Evolutionary conservation across 2,329 filamentous ascomycete species (phyloP), one percentile per base, ranked within the genome.

Genomic region (Ophiostoma tasmaniense): DNA sequence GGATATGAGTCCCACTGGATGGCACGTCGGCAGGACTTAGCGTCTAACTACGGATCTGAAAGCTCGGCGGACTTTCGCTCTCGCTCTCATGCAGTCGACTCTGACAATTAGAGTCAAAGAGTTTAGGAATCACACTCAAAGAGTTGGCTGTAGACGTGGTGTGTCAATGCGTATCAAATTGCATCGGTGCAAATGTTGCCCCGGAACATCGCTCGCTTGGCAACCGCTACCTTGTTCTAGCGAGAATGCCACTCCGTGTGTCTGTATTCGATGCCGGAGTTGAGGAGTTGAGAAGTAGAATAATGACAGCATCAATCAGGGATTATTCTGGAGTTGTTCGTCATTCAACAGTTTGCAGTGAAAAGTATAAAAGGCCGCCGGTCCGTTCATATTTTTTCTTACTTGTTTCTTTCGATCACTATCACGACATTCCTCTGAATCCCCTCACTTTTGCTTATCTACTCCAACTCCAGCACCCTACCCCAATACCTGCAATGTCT

Each of bases 401-500:
- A n/a, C 8, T 55, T 22, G 7, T 55, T 28, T 25, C n/a, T 13
- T 25, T 22, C 2, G 25, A 55, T 8, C 50, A 55, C 50, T 14
- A 25, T 25, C 50, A 55, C n/a, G n/a, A 25, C 50, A 1, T 25
- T 5, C 45, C 45, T 22, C 2, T 17, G n/a, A 25, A 25, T 11
- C n/a, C n/a, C 50, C n/a, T 61, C 55, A 30, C 55, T 30, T n/a
- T n/a, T n/a, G n/a, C n/a, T n/a, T n/a, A n/a, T n/a, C 20, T 50
- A 20, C 45, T 22, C n/a, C 50, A 22, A 55, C 14, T 1, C 13
- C 14, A 17, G 22, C 45, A 7, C 22, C 22, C 45, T 30, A 68
- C n/a, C 22, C 39, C 39, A 42, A 42, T 13, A 42, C 14, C 10
- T 42, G 5, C 39, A 42, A 42, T 71, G 70, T 50, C 70, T 39